Evolutionary conservation across 192 early-diverging fungal genomes (phyloP).

Genomic region (Mortierella hygrophila): DNA sequence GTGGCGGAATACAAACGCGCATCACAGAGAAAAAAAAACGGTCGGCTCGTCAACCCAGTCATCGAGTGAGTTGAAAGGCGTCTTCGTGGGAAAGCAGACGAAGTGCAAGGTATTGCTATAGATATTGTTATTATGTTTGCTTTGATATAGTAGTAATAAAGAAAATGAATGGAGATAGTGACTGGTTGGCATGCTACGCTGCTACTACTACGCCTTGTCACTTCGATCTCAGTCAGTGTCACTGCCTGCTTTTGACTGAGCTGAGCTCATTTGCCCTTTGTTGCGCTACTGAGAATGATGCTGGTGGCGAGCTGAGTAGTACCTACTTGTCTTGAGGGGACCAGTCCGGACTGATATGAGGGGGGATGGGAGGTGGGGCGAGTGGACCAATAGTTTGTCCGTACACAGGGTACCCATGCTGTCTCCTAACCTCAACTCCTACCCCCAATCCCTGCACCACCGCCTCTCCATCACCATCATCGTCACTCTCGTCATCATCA

Average conservation of each 20-base stretch:
- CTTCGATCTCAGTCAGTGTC: not conserved
- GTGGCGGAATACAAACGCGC: not conserved
- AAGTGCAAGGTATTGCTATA: not conserved
- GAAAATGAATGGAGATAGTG: not conserved
- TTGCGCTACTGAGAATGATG: no score
- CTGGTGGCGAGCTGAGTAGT: no score
- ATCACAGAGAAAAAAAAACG: not conserved
- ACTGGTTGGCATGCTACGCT: not conserved
- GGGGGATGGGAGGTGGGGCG: not conserved
- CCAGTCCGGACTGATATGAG: not conserved
- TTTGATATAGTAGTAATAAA: not conserved
- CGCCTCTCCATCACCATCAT: not conserved
- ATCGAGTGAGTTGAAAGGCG: not conserved
- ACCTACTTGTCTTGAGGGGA: not conserved
- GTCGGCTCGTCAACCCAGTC: not conserved
- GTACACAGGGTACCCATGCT: conserved; percentile 1
- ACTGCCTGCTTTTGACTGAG: not conserved
- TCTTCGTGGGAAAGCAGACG: not conserved
- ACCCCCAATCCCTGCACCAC: not conserved
- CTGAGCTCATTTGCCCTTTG: not conserved
- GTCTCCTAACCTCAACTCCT: not conserved
- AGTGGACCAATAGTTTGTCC: conserved; percentile 5
- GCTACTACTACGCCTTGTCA: not conserved
- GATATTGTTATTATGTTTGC: not conserved
- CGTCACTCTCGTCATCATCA: not conserved